phyloP scores from a whole-genome alignment of 2,329 filamentous ascomycete species.

The Phoma herbarum region DNA sequence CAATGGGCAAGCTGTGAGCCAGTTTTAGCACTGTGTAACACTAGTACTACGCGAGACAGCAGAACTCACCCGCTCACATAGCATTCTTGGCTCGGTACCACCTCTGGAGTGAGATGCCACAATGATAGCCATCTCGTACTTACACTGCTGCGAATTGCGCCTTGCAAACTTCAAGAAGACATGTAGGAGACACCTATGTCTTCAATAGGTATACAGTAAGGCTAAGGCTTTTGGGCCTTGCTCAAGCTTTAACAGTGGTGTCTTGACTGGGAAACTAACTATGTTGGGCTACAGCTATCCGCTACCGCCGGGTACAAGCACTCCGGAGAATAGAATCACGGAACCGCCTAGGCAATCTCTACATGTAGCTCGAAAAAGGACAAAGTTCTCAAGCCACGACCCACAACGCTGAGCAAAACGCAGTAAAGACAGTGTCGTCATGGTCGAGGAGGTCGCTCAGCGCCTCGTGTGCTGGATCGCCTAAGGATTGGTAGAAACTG shows the following conservation, averaged over 20 bases:
- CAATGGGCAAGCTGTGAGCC: not conserved
- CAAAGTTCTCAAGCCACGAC: constrained; percentile 9
- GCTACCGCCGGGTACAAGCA: constrained; percentile 5
- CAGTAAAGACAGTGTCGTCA: not conserved
- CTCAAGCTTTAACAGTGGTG: not conserved
- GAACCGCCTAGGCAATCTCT: constrained; percentile 1
- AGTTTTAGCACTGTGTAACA: constrained; percentile 1
- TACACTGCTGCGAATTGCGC: not conserved
- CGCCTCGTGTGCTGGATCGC: too few relatives aligned
- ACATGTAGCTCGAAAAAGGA: constrained; percentile 1
- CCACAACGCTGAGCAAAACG: constrained; percentile 2
- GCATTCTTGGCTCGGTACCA: not conserved
- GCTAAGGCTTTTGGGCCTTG: not conserved
- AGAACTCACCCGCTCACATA: not conserved
- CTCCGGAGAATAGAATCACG: constrained; percentile 10
- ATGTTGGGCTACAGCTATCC: constrained; percentile 2
- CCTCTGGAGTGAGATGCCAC: not conserved
- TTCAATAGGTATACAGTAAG: not conserved
- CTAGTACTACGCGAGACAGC: not conserved
- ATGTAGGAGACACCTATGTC: not conserved
- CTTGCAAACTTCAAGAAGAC: not conserved
- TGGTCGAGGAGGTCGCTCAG: too few relatives aligned
- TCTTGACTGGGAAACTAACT: not conserved
- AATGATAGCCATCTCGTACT: not conserved
- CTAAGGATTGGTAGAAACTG: not conserved